Percentiles rank a stretch among this genome's conserved stretches.
These are phyloP conservation scores for Moricandia moricandioides DNA, from an alignment of 345 rosid species.

Conservation along the genomic window DNA sequence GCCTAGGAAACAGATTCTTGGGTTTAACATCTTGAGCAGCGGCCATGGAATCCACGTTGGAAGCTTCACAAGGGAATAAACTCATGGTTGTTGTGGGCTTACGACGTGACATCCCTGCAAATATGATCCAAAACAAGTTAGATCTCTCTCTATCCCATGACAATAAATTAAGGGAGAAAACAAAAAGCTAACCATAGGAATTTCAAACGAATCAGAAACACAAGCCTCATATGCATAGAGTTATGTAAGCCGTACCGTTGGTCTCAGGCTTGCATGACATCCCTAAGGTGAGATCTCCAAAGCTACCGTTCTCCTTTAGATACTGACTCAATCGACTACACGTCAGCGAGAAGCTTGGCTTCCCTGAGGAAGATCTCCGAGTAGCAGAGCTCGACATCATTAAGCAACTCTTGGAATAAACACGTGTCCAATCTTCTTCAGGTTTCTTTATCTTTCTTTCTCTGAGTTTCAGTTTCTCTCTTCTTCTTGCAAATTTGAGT, in stretches of 20 bases:
- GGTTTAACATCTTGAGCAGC: slow-evolving; percentile 39
- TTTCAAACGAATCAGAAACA: not conserved
- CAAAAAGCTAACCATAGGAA: not conserved
- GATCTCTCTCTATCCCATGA: not conserved
- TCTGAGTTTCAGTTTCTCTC: not conserved
- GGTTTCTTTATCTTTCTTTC: not conserved
- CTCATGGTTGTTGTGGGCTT: slow-evolving; percentile 51
- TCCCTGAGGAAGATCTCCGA: slow-evolving; percentile 39
- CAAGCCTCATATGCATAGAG: not conserved
- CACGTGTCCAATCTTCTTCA: slow-evolving; percentile 4
- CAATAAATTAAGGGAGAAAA: not conserved
- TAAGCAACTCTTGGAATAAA: not conserved
- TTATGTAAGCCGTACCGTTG: slow-evolving; percentile 38
- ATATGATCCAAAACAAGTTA: slow-evolving; percentile 11
- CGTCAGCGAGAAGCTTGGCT: slow-evolving; percentile 58
- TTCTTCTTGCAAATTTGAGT: not conserved
- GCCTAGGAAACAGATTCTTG: slow-evolving; percentile 64
- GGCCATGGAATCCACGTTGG: slow-evolving; percentile 12
- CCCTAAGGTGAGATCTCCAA: slow-evolving; percentile 71
- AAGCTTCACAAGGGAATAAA: slow-evolving; percentile 56
- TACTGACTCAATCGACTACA: slow-evolving; percentile 76
- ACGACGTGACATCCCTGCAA: slow-evolving; percentile 31
- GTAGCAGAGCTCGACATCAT: slow-evolving; percentile 46
- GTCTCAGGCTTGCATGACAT: slow-evolving; percentile 50
- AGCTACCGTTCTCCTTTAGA: slow-evolving; percentile 66